Evolutionary conservation across 2,329 filamentous ascomycete genomes (phyloP).

Genomic region (Aspergillus quadrilineatus): DNA sequence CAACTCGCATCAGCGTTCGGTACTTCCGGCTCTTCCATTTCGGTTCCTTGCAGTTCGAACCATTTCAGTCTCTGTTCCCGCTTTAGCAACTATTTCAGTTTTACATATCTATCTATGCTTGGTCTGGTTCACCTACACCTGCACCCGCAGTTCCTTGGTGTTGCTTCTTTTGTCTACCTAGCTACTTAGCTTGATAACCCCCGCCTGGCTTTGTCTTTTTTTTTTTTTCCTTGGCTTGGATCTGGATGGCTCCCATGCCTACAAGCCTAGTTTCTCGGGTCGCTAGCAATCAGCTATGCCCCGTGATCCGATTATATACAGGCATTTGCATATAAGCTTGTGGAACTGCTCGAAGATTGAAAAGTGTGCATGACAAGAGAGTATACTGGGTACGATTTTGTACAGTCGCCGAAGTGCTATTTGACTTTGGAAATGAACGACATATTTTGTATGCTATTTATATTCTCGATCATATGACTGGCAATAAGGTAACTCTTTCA

Average conservation of each 20-base stretch:
- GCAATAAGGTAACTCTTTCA: neutral
- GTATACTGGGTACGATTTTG: neutral
- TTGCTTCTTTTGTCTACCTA: neutral
- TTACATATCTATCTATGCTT: conserved; percentile 12
- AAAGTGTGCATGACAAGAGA: neutral
- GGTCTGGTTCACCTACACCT: conserved; percentile 17
- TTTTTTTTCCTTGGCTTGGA: neutral
- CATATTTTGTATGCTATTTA: neutral
- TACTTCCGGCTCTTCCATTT: conserved; percentile 11
- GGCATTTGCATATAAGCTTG: conserved; percentile 1
- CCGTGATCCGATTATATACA: conserved; percentile 2
- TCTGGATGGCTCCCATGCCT: neutral
- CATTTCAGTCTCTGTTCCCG: conserved; percentile 4
- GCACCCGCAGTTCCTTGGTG: neutral
- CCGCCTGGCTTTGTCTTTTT: neutral
- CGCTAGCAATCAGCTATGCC: neutral
- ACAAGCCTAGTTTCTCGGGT: neutral
- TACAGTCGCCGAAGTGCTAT: neutral
- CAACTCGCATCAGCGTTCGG: conserved; percentile 15
- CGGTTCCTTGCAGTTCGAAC: conserved; percentile 14
- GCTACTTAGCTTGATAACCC: neutral
- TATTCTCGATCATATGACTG: too few relatives aligned
- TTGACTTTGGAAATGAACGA: neutral
- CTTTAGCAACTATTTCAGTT: conserved; percentile 7
- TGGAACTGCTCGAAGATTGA: neutral